Evolutionary conservation across 805 yeast species (phyloP).

Genomic region (Clavispora asparagi): DNA sequence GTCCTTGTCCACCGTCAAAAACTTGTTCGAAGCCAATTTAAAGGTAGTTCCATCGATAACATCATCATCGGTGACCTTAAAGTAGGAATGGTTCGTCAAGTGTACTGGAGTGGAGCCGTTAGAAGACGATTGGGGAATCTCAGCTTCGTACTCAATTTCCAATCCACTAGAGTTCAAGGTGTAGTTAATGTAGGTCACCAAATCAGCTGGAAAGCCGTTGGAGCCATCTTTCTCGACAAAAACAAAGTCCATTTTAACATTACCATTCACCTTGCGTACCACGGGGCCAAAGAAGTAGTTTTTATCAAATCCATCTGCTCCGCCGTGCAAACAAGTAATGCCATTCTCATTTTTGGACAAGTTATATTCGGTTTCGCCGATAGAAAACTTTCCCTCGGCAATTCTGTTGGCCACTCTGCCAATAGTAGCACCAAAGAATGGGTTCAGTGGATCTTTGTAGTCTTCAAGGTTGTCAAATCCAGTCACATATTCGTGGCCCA

Average conservation of each 20-base stretch:
- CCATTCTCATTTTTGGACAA: conserved; percentile 40
- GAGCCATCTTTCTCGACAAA: conserved; percentile 42
- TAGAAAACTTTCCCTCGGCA: conserved; percentile 34
- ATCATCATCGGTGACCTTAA: conserved; percentile 37
- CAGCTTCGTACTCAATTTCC: conserved; percentile 45
- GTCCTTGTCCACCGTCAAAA: conserved; percentile 37
- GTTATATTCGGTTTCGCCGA: conserved; percentile 37
- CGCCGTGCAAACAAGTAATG: conserved; percentile 48
- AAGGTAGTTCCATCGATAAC: conserved; percentile 29
- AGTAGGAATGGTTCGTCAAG: conserved; percentile 61
- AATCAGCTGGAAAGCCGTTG: conserved; percentile 59
- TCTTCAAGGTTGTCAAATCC: conserved; percentile 33
- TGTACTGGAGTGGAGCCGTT: conserved; percentile 47
- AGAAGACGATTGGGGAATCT: conserved; percentile 19
- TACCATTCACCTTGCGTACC: conserved; percentile 26
- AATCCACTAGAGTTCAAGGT: conserved; percentile 35
- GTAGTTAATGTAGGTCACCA: conserved; percentile 44
- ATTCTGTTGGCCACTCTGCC: conserved; percentile 66
- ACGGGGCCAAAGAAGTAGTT: conserved; percentile 51
- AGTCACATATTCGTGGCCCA: conserved; percentile 35
- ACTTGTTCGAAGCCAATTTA: conserved; percentile 32
- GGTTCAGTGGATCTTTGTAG: conserved; percentile 28
- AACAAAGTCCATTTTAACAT: conserved; percentile 31
- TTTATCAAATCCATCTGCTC: conserved; percentile 47
- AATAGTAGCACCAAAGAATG: conserved; percentile 58